Conservation (phyloP, 2,329 filamentous ascomycete species). For the Acephala macrosclerotiorum region DNA sequence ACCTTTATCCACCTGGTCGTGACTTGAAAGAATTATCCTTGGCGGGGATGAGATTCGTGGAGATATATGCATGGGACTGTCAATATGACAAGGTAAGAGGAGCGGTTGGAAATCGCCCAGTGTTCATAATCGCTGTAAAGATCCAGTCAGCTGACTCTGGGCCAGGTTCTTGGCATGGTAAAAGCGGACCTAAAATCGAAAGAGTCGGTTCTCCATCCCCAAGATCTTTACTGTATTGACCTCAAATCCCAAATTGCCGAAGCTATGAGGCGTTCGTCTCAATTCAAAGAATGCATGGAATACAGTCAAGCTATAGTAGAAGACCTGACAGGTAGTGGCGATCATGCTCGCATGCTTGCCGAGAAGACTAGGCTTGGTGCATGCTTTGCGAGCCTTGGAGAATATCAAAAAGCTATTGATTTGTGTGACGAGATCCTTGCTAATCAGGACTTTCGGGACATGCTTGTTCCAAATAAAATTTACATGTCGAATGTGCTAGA, state of each 20-base stretch:
- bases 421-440: background rate
- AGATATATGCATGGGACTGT: background rate
- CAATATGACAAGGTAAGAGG: conserved; percentile 13
- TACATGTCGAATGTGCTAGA: background rate
- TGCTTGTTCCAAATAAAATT: background rate
- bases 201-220: no score
- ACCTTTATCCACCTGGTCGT: background rate
- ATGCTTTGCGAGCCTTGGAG: background rate
- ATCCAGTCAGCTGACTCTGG: background rate
- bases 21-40: background rate
- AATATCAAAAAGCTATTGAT: background rate
- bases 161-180: background rate
- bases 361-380: background rate
- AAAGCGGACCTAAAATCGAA: background rate
- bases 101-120: background rate
- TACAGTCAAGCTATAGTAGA: no score
- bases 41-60: background rate
- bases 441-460: background rate
- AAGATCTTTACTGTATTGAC: no score
- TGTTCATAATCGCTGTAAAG: background rate
- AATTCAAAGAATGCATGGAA: no score
- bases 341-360: background rate
- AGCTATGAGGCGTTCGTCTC: no score
- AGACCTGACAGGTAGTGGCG: background rate
- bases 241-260: no score